These are phyloP conservation scores for Cutaneotrichosporon sp. DNA, from an alignment of 1,284 basidiomycete species.

Conservation along the genomic window DNA sequence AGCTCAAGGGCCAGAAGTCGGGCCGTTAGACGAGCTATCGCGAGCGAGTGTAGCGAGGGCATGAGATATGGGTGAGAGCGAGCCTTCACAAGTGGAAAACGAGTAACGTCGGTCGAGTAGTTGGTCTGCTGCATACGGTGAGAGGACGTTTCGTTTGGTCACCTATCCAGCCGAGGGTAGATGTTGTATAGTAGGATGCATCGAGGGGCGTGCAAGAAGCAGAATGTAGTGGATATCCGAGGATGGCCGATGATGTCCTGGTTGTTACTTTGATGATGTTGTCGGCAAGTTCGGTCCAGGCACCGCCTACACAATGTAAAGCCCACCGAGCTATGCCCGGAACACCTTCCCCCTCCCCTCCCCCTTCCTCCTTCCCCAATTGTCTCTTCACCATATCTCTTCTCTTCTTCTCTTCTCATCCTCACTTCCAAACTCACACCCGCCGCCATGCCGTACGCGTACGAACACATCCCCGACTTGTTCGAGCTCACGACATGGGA, in stretches of 20 bases:
- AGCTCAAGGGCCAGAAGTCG: slow-evolving; percentile 31
- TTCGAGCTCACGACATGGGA: slow-evolving; percentile 36
- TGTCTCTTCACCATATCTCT: background rate
- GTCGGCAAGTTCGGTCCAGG: background rate
- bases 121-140: too few species aligned
- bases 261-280: too few species aligned
- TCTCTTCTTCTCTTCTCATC: too few species aligned
- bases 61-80: background rate
- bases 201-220: too few species aligned
- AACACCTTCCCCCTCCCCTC: background rate
- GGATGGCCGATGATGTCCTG: too few species aligned
- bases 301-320: slow-evolving; percentile 4
- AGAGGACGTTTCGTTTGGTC: background rate
- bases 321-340: background rate
- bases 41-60: background rate
- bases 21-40: background rate
- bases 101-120: too few species aligned
- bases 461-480: slow-evolving; percentile 30
- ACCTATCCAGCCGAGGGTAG: background rate
- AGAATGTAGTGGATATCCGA: too few species aligned
- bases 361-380: background rate
- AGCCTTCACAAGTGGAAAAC: too few species aligned
- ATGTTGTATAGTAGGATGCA: slow-evolving; percentile 15
- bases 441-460: slow-evolving; percentile 26
- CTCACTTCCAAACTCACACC: background rate